Conservation (phyloP, 768 basidiomycete species). For the Serendipita indica region DNA sequence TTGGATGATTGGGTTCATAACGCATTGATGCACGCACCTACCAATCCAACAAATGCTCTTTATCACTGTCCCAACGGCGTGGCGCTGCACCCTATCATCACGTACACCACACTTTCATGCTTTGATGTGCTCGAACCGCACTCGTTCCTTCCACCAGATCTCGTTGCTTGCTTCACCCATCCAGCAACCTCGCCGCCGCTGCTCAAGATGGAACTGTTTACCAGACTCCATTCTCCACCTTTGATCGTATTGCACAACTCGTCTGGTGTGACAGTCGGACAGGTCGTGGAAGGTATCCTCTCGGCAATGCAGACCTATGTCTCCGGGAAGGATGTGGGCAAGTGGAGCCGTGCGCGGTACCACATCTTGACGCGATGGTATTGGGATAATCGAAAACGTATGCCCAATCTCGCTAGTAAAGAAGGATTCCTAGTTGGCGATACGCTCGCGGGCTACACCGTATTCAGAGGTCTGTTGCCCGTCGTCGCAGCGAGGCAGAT, state of each 20-base stretch:
- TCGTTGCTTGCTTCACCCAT: background rate
- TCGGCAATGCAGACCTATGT: background rate
- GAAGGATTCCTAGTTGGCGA: background rate
- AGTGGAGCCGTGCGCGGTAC: background rate
- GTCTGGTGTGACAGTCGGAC: background rate
- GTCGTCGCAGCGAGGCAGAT: background rate
- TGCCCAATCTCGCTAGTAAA: background rate
- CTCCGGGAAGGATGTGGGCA: background rate
- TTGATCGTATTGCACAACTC: background rate
- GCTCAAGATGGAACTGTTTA: background rate
- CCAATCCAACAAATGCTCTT: background rate
- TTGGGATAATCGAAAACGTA: background rate
- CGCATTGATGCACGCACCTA: background rate
- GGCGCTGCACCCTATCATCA: background rate
- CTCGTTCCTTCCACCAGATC: background rate
- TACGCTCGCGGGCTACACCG: background rate
- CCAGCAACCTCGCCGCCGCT: background rate
- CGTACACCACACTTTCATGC: background rate
- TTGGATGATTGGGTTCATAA: background rate
- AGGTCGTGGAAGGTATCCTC: background rate
- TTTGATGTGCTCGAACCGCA: background rate
- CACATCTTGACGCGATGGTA: background rate
- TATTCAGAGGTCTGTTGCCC: background rate
- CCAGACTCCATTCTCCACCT: background rate
- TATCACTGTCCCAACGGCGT: background rate